Percentiles rank a stretch among this genome's conserved stretches.
phyloP scores from a whole-genome alignment of 73 alveolate genomes.

The Paramecium caudatum region DNA sequence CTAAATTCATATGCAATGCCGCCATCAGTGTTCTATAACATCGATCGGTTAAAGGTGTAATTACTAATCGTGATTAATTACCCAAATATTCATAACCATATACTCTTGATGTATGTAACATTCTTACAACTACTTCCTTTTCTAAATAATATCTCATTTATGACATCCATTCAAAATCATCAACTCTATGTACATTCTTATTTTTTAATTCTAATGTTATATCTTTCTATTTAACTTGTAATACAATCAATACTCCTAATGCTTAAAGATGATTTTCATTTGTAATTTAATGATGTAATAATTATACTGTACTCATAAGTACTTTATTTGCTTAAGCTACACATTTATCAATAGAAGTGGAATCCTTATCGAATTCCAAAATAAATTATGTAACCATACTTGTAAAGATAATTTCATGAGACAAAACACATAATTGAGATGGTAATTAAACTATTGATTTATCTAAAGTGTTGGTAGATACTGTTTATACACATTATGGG shows the following conservation, averaged over 20 bases:
- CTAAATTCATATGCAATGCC: slow-evolving; percentile 91
- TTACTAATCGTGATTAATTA: slow-evolving; percentile 92
- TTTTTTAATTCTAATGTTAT: slow-evolving; percentile 79
- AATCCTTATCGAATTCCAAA: slow-evolving; percentile 29
- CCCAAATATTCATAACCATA: slow-evolving; percentile 99
- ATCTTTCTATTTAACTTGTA: slow-evolving; percentile 91
- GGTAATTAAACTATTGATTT: slow-evolving; percentile 52
- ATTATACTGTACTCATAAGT: slow-evolving; percentile 69
- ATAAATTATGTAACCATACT: slow-evolving; percentile 63
- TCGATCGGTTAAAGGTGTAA: slow-evolving; percentile 95
- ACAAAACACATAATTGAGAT: slow-evolving; percentile 65
- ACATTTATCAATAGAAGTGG: slow-evolving; percentile 39
- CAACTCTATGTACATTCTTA: slow-evolving; percentile 76
- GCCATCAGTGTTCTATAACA: slow-evolving; percentile 92
- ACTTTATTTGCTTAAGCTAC: not conserved
- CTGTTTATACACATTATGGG: slow-evolving; percentile 7
- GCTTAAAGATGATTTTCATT: slow-evolving; percentile 79
- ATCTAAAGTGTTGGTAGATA: slow-evolving; percentile 54
- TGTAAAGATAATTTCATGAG: slow-evolving; percentile 69
- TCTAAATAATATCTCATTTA: slow-evolving; percentile 88
- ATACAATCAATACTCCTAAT: slow-evolving; percentile 85
- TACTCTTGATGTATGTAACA: slow-evolving; percentile 86
- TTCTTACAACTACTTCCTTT: slow-evolving; percentile 79
- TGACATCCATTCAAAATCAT: slow-evolving; percentile 88
- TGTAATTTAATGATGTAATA: slow-evolving; percentile 67